Evolutionary conservation across 2,329 filamentous ascomycete genomes (phyloP).

Genomic region (Diaporthe citrichinensis): DNA sequence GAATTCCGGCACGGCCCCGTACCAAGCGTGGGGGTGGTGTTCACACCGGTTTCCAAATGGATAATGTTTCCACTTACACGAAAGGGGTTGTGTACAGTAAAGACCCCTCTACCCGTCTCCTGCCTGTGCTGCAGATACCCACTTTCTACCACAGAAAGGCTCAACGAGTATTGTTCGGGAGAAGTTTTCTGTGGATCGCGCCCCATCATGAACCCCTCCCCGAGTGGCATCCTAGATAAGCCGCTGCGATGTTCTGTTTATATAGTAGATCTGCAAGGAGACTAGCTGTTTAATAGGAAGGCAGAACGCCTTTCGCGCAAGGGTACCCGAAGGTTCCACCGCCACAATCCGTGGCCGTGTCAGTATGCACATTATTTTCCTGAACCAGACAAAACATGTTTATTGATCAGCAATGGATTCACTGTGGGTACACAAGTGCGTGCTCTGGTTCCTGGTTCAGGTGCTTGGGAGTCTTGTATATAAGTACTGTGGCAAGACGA

Average conservation of each 20-base stretch:
- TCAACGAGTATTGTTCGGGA: background rate
- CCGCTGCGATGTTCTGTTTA: conserved; percentile 6
- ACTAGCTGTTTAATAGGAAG: background rate
- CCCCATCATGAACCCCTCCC: background rate
- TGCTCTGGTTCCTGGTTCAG: background rate
- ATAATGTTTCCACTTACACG: background rate
- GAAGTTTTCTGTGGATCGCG: background rate
- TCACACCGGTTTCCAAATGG: background rate
- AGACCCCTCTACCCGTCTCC: background rate
- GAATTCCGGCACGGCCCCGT: background rate
- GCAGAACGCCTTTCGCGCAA: background rate
- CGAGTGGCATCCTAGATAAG: conserved; percentile 14
- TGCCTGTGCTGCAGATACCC: background rate
- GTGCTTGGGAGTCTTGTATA: background rate
- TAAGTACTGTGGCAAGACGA: background rate
- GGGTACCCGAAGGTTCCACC: conserved; percentile 7
- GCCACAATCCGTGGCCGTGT: conserved; percentile 4
- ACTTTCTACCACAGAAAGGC: background rate
- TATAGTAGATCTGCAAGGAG: background rate
- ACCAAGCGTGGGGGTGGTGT: too few relatives aligned
- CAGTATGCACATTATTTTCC: background rate
- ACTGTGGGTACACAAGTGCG: conserved; percentile 1
- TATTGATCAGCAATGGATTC: conserved; percentile 4
- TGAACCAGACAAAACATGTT: conserved; percentile 23
- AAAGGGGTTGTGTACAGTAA: background rate